A percentile compares a stretch with the other conserved stretches of the same genome.
These are phyloP conservation scores for Lactarius sp. DNA, from an alignment of 768 basidiomycete genomes.

Conservation along the genomic window DNA sequence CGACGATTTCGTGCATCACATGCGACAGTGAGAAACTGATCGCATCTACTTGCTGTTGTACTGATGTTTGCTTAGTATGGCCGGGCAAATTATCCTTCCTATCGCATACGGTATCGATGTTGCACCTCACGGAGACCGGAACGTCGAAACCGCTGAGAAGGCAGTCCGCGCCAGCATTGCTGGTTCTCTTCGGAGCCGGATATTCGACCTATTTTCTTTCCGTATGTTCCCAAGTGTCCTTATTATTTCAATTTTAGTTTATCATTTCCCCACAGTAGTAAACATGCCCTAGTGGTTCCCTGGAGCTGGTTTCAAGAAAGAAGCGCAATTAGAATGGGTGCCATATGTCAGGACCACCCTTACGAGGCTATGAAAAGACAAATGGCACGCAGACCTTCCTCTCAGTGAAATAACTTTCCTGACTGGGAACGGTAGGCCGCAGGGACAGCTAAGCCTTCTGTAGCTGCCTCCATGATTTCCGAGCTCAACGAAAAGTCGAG, in stretches of 20 bases:
- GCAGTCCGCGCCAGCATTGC: slow-evolving; percentile 10
- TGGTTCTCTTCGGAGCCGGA: slow-evolving; percentile 4
- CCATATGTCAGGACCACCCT: slow-evolving; percentile 18
- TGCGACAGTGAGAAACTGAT: slow-evolving; percentile 34
- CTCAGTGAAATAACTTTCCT: neutral
- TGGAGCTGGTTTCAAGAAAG: slow-evolving; percentile 25
- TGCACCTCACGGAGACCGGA: slow-evolving; percentile 14
- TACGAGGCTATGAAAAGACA: slow-evolving; percentile 19
- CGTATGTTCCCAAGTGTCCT: neutral
- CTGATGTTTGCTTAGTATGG: slow-evolving; percentile 9
- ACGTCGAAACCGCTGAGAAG: slow-evolving; percentile 19
- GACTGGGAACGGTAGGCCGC: neutral
- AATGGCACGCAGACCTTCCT: slow-evolving; percentile 1
- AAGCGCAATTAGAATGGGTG: slow-evolving; percentile 18
- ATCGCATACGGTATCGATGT: slow-evolving; percentile 22
- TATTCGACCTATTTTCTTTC: slow-evolving; percentile 8
- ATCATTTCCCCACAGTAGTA: slow-evolving; percentile 6
- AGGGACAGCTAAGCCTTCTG: slow-evolving; percentile 7
- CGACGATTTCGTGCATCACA: slow-evolving; percentile 35
- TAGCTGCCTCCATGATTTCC: slow-evolving; percentile 7
- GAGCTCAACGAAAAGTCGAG: slow-evolving; percentile 1
- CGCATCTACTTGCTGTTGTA: neutral
- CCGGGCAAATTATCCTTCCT: slow-evolving; percentile 14
- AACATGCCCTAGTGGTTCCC: slow-evolving; percentile 28
- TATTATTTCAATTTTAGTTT: neutral